Evolutionary conservation across 345 rosid species (phyloP), one percentile per base, ranked within the genome.

Genomic region (Brassica nigra): DNA sequence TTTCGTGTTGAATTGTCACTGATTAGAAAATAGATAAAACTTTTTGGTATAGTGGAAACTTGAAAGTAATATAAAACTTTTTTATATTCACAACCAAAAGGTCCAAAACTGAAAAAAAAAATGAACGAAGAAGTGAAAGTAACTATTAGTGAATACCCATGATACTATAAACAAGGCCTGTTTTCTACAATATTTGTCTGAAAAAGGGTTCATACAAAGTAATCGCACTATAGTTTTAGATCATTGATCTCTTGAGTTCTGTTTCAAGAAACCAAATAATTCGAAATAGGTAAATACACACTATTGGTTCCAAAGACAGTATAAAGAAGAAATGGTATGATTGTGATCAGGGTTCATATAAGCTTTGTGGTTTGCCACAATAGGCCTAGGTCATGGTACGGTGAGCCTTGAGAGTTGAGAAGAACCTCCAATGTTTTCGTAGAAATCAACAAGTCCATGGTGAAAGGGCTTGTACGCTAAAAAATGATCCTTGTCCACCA

Each of bases 401-500:
- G 6, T 83, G 75, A 2, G 88, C 77, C 68, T 83, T 86, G 16
- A 72, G 71, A n/a, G 36, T 83, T 86, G 16, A 72, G 71, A n/a
- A 42, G 82, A 63, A 8, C 66, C 28, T n/a, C 74, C 47, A 79
- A 29, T 4, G 89, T 30, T 0, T 0, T 63, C 62, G 68, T 74
- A 84, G 78, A 81, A 92, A 33, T 78, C 78, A 62, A 92, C 89
- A 34, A 87, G 80, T 1, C 80, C 87, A 15, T 89, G 90, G 30
- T 81, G 78, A 71, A 93, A 88, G 3, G 96, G 87, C 65, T 83
- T 86, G 77, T 91, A 92, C 6, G 74, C 80, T 31, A 83, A 75
- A 10, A 91, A 90, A 61, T 87, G 90, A 7, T 85, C 84, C 1
- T 88, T 87, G 67, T 90, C 92, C 2, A 85, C 85, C 20, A 90